phyloP scores from a whole-genome alignment of 1,139 yeast species.

The Nakaseomyces uthaithaninus region DNA sequence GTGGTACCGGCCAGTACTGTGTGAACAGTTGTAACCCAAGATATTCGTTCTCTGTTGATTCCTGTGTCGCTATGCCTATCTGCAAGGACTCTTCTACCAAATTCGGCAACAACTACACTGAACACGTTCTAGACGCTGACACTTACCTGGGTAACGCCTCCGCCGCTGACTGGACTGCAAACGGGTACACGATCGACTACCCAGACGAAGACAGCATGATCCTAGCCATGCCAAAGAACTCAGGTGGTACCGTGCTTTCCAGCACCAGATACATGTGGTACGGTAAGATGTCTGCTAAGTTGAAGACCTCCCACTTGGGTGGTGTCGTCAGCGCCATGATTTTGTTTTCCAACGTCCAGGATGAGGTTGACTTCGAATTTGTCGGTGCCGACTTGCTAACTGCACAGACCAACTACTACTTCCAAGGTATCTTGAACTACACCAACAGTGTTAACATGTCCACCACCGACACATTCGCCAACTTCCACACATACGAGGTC shows the following conservation, averaged over 20 bases:
- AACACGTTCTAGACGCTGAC: slow-evolving; percentile 23
- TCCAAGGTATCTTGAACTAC: slow-evolving; percentile 64
- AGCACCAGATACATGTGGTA: slow-evolving; percentile 80
- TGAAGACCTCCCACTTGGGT: slow-evolving; percentile 63
- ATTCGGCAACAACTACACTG: slow-evolving; percentile 34
- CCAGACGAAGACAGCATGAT: slow-evolving; percentile 45
- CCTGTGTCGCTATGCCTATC: slow-evolving; percentile 60
- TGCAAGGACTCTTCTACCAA: slow-evolving; percentile 35
- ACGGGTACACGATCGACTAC: slow-evolving; percentile 54
- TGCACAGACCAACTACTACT: slow-evolving; percentile 73
- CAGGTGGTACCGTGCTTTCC: slow-evolving; percentile 77
- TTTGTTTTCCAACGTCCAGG: slow-evolving; percentile 75
- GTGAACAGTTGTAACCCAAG: slow-evolving; percentile 64
- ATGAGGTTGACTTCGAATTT: slow-evolving; percentile 84
- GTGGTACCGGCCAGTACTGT: slow-evolving; percentile 77
- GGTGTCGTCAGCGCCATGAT: slow-evolving; percentile 89
- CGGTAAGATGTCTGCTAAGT: slow-evolving; percentile 62
- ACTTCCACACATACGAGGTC: slow-evolving; percentile 68
- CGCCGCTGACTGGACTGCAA: slow-evolving; percentile 63
- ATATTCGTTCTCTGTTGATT: slow-evolving; percentile 41
- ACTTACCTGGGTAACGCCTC: slow-evolving; percentile 65
- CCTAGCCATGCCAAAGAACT: slow-evolving; percentile 68
- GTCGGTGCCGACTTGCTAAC: slow-evolving; percentile 62
- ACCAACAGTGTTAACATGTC: slow-evolving; percentile 46
- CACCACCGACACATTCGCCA: slow-evolving; percentile 47